Evolutionary conservation across 768 basidiomycete genomes (phyloP), one percentile per base, ranked within the genome.

Genomic region (Phaffia tasmanica): DNA sequence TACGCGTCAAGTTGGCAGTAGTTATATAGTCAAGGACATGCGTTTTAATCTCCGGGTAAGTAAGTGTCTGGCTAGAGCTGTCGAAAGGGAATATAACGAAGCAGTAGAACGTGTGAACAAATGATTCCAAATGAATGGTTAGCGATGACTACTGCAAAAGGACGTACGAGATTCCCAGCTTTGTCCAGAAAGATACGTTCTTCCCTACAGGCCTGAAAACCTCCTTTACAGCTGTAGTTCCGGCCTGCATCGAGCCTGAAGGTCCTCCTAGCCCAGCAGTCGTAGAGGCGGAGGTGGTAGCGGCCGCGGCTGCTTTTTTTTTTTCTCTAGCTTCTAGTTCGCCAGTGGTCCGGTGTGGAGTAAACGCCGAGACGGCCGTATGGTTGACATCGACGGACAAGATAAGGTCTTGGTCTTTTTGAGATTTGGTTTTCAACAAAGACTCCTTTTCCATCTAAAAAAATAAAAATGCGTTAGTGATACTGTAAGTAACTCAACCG

Each of bases 191-290:
- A 7, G 76, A 75, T 2, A 82, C 70, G 1, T 82, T 84, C 6
- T 72, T 71, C 50, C 81, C 80, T 72, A 84, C 81, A 14, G 89
- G 87, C 71, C 87, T 92, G 85, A 85, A 91, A 32, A 87, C 70
- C 73, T 89, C 87, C 42, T 75, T 81, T 42, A 91, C 79, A 19
- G 78, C 80, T 27, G 89, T 76, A 70, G 84, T 82, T 50, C 76
- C 78, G 18, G 71, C 76, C 58, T 76, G 79, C 30, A 74, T 79
- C 9, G 70, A 48, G 5, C 25, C 27, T 6, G 42, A 32, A 1
- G 49, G 29, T 18, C 53, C 18, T 3, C 56, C 70, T 25, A 55
- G 55, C 29, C 32, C 64, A 0, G 62, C 81, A 58, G n/a, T n/a
- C n/a, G n/a, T n/a, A n/a, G n/a, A n/a, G n/a, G n/a, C n/a, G n/a